Conservation (phyloP, 345 rosid genomes). For the Reutealis trisperma region DNA sequence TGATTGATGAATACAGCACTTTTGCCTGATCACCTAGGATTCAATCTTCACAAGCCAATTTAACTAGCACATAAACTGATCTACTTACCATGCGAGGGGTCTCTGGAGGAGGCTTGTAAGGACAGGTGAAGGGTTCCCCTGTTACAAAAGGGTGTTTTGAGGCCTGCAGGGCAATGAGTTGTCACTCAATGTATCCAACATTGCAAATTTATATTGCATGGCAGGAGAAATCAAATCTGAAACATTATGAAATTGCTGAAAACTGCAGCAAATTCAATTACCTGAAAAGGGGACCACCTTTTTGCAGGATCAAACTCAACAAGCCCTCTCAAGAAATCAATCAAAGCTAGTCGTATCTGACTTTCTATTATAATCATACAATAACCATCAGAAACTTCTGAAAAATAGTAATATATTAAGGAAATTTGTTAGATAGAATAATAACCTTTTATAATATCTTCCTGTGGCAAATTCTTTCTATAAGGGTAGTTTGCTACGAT, state of each 20-base stretch:
- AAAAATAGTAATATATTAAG: constrained; percentile 12
- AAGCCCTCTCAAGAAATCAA: constrained; percentile 97
- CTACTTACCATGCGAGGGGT: constrained; percentile 81
- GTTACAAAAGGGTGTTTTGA: constrained; percentile 98
- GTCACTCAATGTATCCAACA: constrained; percentile 1
- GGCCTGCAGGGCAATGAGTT: constrained; percentile 60
- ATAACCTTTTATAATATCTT: constrained; percentile 80
- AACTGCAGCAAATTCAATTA: constrained; percentile 30
- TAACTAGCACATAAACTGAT: neutral
- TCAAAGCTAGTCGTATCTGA: constrained; percentile 81
- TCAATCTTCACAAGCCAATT: constrained; percentile 1
- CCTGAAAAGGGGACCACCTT: constrained; percentile 99
- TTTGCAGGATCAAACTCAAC: constrained; percentile 98
- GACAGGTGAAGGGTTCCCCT: constrained; percentile 94
- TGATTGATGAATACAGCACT: constrained; percentile 3
- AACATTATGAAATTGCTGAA: constrained; percentile 16
- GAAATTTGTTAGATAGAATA: neutral
- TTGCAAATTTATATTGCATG: constrained; percentile 1
- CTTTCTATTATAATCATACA: constrained; percentile 54
- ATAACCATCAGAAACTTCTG: constrained; percentile 25
- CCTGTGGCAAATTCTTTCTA: constrained; percentile 70
- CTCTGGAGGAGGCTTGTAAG: constrained; percentile 82
- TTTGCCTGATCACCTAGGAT: neutral
- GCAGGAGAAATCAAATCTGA: constrained; percentile 9
- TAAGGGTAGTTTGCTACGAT: constrained; percentile 87